Conservation (phyloP, 2,329 filamentous ascomycete species). For the Lecanoromycetidae sp. region DNA sequence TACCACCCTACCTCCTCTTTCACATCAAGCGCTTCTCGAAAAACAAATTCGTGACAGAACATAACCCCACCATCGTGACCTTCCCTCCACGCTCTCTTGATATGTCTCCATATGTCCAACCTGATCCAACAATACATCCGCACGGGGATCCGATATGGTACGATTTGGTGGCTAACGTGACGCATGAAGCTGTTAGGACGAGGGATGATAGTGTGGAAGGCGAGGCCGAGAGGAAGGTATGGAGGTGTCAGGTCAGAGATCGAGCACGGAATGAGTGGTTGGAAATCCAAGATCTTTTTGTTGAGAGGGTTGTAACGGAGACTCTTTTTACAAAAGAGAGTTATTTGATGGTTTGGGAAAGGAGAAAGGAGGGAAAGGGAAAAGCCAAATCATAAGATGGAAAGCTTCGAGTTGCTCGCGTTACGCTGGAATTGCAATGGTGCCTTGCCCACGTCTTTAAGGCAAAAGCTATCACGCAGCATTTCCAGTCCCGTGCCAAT, state of each 20-base stretch:
- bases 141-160: slow-evolving; percentile 80
- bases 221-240: slow-evolving; percentile 82
- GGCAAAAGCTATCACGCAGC: too few species aligned
- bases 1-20: slow-evolving; percentile 83
- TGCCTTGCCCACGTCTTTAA: too few species aligned
- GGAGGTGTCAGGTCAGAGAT: slow-evolving; percentile 69
- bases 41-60: slow-evolving; percentile 92
- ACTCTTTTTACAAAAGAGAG: slow-evolving; percentile 85
- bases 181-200: slow-evolving; percentile 66
- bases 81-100: slow-evolving; percentile 80
- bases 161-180: slow-evolving; percentile 91
- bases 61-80: slow-evolving; percentile 95
- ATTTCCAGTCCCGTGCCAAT: too few species aligned
- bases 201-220: slow-evolving; percentile 76
- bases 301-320: slow-evolving; percentile 79
- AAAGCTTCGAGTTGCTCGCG: too few species aligned
- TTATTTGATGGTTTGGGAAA: slow-evolving; percentile 94
- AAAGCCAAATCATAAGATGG: slow-evolving; percentile 2
- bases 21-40: slow-evolving; percentile 94
- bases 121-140: slow-evolving; percentile 58
- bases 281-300: slow-evolving; percentile 84
- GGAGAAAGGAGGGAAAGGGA: slow-evolving; percentile 45
- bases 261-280: slow-evolving; percentile 65
- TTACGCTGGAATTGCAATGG: too few species aligned
- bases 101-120: slow-evolving; percentile 82